These are phyloP conservation scores for Auxenochlorella pyrenoidosa DNA, from an alignment of 139 green algal species.

Conservation along the genomic window DNA sequence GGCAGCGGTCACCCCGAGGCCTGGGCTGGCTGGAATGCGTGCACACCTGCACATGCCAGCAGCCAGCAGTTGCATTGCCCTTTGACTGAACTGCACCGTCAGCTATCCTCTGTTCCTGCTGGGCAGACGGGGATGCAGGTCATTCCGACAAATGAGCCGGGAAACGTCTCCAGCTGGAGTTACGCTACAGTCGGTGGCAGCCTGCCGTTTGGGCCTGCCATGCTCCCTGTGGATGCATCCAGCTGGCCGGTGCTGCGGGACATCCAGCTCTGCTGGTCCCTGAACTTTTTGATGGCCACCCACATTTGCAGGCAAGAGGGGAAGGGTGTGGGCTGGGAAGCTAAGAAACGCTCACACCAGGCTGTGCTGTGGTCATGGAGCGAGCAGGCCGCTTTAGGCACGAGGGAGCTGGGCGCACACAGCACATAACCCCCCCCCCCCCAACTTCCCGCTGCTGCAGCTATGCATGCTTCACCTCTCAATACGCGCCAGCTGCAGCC, in stretches of 20 bases:
- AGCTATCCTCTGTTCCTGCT: not conserved
- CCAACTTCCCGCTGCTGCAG: no score
- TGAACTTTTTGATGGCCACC: not conserved
- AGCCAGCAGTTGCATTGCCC: not conserved
- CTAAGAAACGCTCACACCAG: no score
- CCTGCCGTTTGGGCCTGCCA: not conserved
- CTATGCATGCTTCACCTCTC: slow-evolving; percentile 7
- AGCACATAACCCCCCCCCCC: no score
- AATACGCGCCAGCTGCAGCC: not conserved
- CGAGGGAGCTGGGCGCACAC: no score
- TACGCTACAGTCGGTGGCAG: slow-evolving; percentile 9
- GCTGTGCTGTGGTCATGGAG: no score
- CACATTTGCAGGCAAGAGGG: slow-evolving; percentile 6
- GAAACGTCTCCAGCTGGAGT: not conserved
- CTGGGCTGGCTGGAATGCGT: no score
- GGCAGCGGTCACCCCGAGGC: no score
- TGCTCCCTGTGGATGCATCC: not conserved
- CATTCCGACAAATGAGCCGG: not conserved
- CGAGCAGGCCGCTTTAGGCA: no score
- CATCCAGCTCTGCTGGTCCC: slow-evolving; percentile 20
- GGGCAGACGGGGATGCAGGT: not conserved
- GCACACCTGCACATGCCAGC: no score
- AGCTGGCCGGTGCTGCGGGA: not conserved
- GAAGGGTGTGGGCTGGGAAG: no score
- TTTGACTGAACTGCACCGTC: not conserved